Conservation (phyloP, 2,329 filamentous ascomycete genomes). For the Graphilbum ipis-grandicollis region DNA sequence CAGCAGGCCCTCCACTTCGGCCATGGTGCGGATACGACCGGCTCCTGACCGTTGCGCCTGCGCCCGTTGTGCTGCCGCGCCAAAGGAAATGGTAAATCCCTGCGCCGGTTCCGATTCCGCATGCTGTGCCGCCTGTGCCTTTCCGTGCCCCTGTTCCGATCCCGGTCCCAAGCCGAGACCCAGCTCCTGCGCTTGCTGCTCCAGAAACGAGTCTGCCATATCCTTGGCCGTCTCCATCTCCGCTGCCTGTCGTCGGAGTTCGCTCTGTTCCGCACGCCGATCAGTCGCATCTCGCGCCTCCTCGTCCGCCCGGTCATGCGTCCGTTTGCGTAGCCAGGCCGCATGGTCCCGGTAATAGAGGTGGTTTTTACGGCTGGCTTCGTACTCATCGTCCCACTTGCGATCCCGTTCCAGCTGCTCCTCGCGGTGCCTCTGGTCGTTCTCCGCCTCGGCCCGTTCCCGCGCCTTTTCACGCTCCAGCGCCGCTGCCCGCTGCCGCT, state of each 20-base stretch:
- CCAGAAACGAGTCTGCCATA: slow-evolving; percentile 82
- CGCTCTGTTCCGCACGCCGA: slow-evolving; percentile 58
- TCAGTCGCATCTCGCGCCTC: slow-evolving; percentile 66
- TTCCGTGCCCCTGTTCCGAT: too few relatives aligned
- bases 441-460: slow-evolving; percentile 57
- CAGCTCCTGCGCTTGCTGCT: slow-evolving; percentile 66
- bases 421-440: slow-evolving; percentile 47
- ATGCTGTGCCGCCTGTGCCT: too few relatives aligned
- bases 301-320: slow-evolving; percentile 56
- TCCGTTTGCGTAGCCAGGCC: slow-evolving; percentile 70
- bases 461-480: slow-evolving; percentile 71
- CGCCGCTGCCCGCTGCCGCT: slow-evolving; percentile 67
- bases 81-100: slow-evolving; percentile 83
- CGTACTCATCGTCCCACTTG: slow-evolving; percentile 84
- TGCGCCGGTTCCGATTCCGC: slow-evolving; percentile 29
- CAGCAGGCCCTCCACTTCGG: slow-evolving; percentile 83
- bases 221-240: slow-evolving; percentile 64
- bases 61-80: slow-evolving; percentile 64
- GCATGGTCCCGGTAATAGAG: slow-evolving; percentile 80
- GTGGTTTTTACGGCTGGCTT: slow-evolving; percentile 52
- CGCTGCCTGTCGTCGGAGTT: slow-evolving; percentile 49
- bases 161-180: too few relatives aligned
- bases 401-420: slow-evolving; percentile 45
- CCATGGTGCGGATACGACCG: slow-evolving; percentile 62
- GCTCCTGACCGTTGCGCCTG: slow-evolving; percentile 37